A percentile compares a stretch with the other conserved stretches of the same genome.
These are phyloP conservation scores for Cavenderia fasciculata DNA, from an alignment of 78 protist species.

Conservation along the genomic window DNA sequence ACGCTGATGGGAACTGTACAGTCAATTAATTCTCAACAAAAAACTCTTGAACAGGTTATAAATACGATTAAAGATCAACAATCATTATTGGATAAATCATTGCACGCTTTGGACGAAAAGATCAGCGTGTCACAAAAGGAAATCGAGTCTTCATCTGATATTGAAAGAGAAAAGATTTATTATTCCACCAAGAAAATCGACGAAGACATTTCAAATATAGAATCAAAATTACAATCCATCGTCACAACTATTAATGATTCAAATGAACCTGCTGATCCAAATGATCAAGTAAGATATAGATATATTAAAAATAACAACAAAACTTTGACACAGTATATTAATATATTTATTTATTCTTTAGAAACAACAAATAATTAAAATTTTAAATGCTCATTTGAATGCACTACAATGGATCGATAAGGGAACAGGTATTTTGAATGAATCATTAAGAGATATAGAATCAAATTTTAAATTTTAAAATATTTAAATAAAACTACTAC, in stretches of 20 bases:
- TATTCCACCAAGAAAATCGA: conserved; percentile 63
- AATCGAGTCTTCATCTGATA: conserved; percentile 58
- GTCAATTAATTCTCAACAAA: conserved; percentile 38
- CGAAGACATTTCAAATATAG: conserved; percentile 41
- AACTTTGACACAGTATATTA: background rate
- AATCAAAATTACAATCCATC: conserved; percentile 24
- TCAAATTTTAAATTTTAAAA: no score
- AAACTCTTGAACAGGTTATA: conserved; percentile 43
- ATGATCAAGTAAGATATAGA: conserved; percentile 25
- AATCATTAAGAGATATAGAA: conserved; percentile 34
- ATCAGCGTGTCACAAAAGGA: conserved; percentile 34
- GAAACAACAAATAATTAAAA: conserved; percentile 62
- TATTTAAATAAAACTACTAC: no score
- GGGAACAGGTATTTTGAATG: conserved; percentile 14
- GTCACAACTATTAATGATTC: conserved; percentile 52
- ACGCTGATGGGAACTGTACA: conserved; percentile 44
- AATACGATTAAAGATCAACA: conserved; percentile 54
- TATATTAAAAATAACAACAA: background rate
- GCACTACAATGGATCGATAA: conserved; percentile 69
- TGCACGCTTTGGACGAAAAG: conserved; percentile 54
- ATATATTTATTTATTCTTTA: background rate
- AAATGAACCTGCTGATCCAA: conserved; percentile 29
- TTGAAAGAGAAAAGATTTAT: conserved; percentile 74
- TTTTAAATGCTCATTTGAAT: conserved; percentile 67
- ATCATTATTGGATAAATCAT: conserved; percentile 57